Evolutionary conservation across 1,284 basidiomycete species (phyloP).

Genomic region (Malassezia globosa): DNA sequence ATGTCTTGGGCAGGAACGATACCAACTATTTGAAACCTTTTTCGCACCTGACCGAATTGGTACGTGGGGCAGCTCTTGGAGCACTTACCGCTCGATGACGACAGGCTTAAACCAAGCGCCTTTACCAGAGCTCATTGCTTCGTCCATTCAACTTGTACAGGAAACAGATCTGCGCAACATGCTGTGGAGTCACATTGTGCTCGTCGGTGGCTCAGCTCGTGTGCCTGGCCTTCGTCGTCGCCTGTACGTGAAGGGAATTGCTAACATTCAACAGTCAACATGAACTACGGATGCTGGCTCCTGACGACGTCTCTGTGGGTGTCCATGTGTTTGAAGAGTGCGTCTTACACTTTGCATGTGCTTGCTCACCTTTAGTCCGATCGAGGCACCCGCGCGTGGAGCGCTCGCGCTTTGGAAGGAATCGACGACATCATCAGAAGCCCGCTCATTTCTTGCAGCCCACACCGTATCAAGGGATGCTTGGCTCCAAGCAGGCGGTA

Average conservation of each 20-base stretch:
- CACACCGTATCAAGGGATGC: constrained; percentile 3
- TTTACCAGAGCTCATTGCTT: constrained; percentile 62
- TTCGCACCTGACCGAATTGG: constrained; percentile 80
- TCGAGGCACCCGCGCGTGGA: constrained; percentile 5
- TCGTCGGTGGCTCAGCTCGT: constrained; percentile 71
- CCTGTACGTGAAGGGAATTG: too few species aligned
- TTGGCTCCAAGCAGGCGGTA: constrained; percentile 8
- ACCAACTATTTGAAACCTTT: constrained; percentile 73
- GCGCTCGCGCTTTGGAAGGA: constrained; percentile 7
- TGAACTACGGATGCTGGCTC: constrained; percentile 24
- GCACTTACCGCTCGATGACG: constrained; percentile 49
- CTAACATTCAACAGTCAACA: constrained; percentile 7
- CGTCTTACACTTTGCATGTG: too few species aligned
- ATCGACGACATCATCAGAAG: not conserved
- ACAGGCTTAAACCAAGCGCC: constrained; percentile 73
- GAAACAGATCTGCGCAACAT: constrained; percentile 64
- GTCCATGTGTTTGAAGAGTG: constrained; percentile 12
- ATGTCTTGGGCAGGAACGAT: constrained; percentile 76
- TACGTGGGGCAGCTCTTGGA: constrained; percentile 51
- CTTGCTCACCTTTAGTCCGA: too few species aligned
- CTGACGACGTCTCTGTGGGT: constrained; percentile 20
- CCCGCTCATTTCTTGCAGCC: not conserved
- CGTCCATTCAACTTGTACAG: constrained; percentile 53
- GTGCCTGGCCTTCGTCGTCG: constrained; percentile 64
- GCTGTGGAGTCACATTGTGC: constrained; percentile 84